Evolutionary conservation across 2,329 filamentous ascomycete species (phyloP).

Genomic region (Xylaria hypoxylon): DNA sequence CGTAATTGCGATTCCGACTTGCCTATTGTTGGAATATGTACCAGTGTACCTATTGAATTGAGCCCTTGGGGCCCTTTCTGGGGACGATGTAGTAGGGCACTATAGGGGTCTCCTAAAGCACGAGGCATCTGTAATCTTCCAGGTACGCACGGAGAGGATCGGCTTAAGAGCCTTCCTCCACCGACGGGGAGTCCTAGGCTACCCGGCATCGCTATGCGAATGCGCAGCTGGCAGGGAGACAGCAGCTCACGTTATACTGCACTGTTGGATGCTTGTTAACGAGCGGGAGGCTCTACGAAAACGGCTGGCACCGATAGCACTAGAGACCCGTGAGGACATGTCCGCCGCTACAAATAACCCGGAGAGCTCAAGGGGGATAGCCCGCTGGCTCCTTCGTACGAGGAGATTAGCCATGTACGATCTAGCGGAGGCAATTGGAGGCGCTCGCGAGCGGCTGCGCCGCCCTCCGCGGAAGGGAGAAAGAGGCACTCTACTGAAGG

Average conservation of each 20-base stretch:
- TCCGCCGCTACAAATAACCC: slow-evolving; percentile 4
- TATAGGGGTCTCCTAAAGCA: slow-evolving; percentile 6
- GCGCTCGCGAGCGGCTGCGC: too few species aligned
- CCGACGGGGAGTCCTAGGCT: background rate
- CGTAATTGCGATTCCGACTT: too few species aligned
- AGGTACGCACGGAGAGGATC: background rate
- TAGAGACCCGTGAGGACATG: slow-evolving; percentile 4
- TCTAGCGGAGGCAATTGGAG: too few species aligned
- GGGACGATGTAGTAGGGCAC: background rate
- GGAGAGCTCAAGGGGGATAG: too few species aligned
- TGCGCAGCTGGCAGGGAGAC: background rate
- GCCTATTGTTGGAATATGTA: too few species aligned
- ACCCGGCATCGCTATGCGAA: background rate
- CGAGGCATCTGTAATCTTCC: background rate
- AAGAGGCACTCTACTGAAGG: too few species aligned
- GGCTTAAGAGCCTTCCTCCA: background rate
- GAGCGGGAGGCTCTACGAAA: background rate
- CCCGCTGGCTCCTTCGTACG: too few species aligned
- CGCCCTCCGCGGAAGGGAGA: too few species aligned
- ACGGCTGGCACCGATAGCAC: background rate
- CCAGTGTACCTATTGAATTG: too few species aligned
- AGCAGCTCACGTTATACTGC: background rate
- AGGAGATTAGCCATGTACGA: too few species aligned
- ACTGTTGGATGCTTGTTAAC: background rate
- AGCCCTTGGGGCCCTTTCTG: too few species aligned